A percentile compares a stretch with the other conserved stretches of the same genome.
These are phyloP conservation scores for Taiwanofungus camphoratus DNA, from an alignment of 1,284 basidiomycete genomes.

Conservation along the genomic window DNA sequence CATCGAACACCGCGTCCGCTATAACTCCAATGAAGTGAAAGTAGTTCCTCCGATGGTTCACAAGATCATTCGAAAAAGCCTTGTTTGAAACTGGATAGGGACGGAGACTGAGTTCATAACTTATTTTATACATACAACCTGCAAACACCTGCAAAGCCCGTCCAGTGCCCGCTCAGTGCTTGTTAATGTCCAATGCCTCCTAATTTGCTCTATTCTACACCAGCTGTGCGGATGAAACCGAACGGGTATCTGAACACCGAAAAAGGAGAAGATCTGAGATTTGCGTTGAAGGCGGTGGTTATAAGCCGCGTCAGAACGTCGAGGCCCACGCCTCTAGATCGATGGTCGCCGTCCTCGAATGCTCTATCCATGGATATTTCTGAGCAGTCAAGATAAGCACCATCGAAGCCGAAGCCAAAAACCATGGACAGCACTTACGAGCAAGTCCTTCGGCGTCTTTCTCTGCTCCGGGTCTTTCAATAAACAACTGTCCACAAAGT, in stretches of 20 bases:
- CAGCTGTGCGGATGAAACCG: slow-evolving; percentile 4
- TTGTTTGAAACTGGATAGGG: too few relatives aligned
- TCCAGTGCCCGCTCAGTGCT: slow-evolving; percentile 1
- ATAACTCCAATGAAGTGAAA: too few relatives aligned
- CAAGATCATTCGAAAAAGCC: too few relatives aligned
- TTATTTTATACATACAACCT: slow-evolving; percentile 12
- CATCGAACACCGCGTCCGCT: too few relatives aligned
- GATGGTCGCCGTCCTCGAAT: slow-evolving; percentile 41
- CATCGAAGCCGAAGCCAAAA: neutral
- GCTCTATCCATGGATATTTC: slow-evolving; percentile 57
- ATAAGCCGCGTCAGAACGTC: slow-evolving; percentile 39
- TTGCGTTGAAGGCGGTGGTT: too few relatives aligned
- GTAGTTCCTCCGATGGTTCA: too few relatives aligned
- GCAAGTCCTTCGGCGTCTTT: slow-evolving; percentile 75
- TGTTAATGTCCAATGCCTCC: slow-evolving; percentile 1
- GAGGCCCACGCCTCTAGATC: slow-evolving; percentile 63
- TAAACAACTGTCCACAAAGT: slow-evolving; percentile 81
- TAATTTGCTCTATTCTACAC: slow-evolving; percentile 10
- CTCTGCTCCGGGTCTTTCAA: slow-evolving; percentile 76
- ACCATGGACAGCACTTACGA: slow-evolving; percentile 44
- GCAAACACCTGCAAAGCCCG: neutral
- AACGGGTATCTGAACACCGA: neutral
- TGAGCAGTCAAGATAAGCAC: slow-evolving; percentile 20
- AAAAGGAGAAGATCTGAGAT: neutral
- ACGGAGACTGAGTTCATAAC: too few relatives aligned